phyloP scores from a whole-genome alignment of 805 yeast species.

The Debaryomyces tyrocola region DNA sequence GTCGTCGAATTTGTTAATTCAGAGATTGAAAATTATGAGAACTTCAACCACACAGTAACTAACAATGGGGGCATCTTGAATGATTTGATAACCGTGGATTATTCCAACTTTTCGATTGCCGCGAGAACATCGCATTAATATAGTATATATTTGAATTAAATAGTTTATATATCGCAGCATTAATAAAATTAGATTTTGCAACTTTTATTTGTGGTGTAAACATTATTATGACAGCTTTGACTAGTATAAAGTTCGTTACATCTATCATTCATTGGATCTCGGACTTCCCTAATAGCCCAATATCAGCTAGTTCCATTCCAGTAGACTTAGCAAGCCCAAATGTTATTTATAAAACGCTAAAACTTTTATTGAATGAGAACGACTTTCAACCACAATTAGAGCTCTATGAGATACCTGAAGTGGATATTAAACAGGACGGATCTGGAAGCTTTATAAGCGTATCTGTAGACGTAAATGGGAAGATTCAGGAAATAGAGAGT shows the following conservation, averaged over 20 bases:
- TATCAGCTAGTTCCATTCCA: constrained; percentile 5
- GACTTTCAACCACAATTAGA: constrained; percentile 9
- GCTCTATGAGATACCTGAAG: not conserved
- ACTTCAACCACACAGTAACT: constrained; percentile 17
- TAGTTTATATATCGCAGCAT: not conserved
- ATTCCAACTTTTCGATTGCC: constrained; percentile 41
- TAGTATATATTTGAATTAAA: not conserved
- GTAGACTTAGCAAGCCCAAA: constrained; percentile 14
- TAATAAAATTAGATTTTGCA: not conserved
- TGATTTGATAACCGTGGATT: constrained; percentile 44
- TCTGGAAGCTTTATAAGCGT: not conserved
- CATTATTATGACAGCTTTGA: constrained; percentile 2
- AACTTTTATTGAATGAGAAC: constrained; percentile 14
- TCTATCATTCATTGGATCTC: constrained; percentile 23
- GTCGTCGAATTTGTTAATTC: constrained; percentile 46
- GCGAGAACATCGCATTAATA: constrained; percentile 29
- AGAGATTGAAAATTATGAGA: constrained; percentile 35
- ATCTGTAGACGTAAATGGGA: constrained; percentile 2
- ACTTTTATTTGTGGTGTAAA: constrained; percentile 1
- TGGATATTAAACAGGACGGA: not conserved
- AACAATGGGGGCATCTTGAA: constrained; percentile 18
- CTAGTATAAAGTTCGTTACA: constrained; percentile 10
- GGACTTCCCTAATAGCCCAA: constrained; percentile 19
- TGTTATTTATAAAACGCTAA: constrained; percentile 12
- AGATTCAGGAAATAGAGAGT: constrained; percentile 1